These are phyloP conservation scores for Dalechampia spathulata DNA, from an alignment of 441 rosid species.

Conservation along the genomic window DNA sequence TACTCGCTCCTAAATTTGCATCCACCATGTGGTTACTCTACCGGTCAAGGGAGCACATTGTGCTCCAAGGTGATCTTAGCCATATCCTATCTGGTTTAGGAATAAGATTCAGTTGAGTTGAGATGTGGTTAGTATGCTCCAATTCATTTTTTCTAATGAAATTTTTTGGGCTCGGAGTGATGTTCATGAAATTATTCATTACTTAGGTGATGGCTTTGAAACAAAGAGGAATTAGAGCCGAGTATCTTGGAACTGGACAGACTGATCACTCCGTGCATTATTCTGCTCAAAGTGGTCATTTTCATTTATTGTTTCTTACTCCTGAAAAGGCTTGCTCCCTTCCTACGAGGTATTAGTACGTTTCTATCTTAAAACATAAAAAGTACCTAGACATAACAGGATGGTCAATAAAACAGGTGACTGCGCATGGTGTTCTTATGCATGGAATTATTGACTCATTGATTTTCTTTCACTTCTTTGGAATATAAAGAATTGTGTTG, in stretches of 20 bases:
- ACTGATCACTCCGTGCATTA: slow-evolving; percentile 30
- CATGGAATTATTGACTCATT: background rate
- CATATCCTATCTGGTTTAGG: no score
- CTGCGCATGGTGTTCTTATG: background rate
- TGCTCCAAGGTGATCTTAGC: no score
- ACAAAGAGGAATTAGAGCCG: slow-evolving; percentile 39
- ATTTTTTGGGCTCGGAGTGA: background rate
- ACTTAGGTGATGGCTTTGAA: slow-evolving; percentile 44
- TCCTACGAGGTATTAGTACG: slow-evolving; percentile 26
- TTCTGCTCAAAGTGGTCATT: slow-evolving; percentile 35
- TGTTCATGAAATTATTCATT: background rate
- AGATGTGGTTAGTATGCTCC: background rate
- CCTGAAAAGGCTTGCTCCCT: slow-evolving; percentile 42
- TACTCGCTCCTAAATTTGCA: no score
- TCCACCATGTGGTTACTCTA: no score
- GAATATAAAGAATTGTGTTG: background rate
- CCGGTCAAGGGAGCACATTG: no score
- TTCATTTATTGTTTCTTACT: slow-evolving; percentile 35
- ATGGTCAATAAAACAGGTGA: background rate
- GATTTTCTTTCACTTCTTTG: background rate
- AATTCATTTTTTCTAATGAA: background rate
- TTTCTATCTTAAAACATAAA: no score
- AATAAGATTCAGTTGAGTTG: no score
- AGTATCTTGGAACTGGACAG: slow-evolving; percentile 43
- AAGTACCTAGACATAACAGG: no score